Evolutionary conservation across 352 stramenopile genomes (phyloP), one percentile per base, ranked within the genome.

Genomic region (Albugo candida): DNA sequence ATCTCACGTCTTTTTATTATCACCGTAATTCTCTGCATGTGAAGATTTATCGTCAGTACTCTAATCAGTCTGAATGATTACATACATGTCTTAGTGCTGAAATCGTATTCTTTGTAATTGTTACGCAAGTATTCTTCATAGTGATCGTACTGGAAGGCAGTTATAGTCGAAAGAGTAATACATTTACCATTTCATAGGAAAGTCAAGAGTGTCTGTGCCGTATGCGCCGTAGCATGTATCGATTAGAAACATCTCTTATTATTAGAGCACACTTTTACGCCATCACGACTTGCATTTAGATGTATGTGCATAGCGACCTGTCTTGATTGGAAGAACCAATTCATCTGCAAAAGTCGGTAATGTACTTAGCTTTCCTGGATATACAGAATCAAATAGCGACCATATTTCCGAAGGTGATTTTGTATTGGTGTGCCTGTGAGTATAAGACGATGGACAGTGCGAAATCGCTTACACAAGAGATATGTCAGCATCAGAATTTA

Each of bases 311-410:
- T 96, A 96, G 8, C 85, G 82, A 18, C 94, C 95, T 41, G 79
- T 68, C 48, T 87, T 83, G 57, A 99, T 99, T 5, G 95, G 95
- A 39, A 92, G 60, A 24, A 94, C 92, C 63, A 99, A 99, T 56
- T 98, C 89, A 39, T 88, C 71, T 45, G 98, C 89, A 64, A 99
- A 99, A 5, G 87, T 92, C 27, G 91, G 88, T 18, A 98, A 62
- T n/a, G 89, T 98, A 13, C 95, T 95, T 16, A 99, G 64, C 51
- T 94, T 78, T 21, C 95, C 95, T 19, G 95, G 95, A 61, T 96
- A 98, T 5, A 98, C 86, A 66, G 99, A 99, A 59, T 99, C 95
- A 61, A 99, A 98, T 1, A 99, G 60, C 11, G 81, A 96, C 95
- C 95, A 99, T n/a, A 99, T 65, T 99, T 94, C 24, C 70, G 69